These are phyloP conservation scores for Aspergillus indologenus DNA, from an alignment of 495 filamentous ascomycete genomes.

Conservation along the genomic window DNA sequence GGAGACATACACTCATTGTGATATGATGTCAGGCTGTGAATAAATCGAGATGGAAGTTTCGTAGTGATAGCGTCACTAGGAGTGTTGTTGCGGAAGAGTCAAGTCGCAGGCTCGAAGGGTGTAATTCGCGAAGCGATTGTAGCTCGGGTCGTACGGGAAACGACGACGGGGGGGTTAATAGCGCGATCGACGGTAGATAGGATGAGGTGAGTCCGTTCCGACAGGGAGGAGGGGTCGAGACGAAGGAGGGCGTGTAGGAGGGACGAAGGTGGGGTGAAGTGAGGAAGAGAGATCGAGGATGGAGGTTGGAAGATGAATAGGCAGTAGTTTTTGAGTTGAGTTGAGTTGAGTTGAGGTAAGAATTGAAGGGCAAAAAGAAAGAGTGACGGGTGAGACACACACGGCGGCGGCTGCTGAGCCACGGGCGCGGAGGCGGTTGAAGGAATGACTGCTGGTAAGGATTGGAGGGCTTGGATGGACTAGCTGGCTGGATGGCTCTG, in stretches of 20 bases:
- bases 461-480: not conserved
- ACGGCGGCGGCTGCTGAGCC: slow-evolving; percentile 9
- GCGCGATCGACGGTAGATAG: not conserved
- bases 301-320: not conserved
- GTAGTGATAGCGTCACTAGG: not conserved
- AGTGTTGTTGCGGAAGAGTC: not conserved
- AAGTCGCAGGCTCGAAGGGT: not conserved
- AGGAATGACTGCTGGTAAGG: not conserved
- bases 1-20: slow-evolving; percentile 38
- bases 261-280: slow-evolving; percentile 1
- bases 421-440: slow-evolving; percentile 2
- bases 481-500: slow-evolving; percentile 3
- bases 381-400: slow-evolving; percentile 17
- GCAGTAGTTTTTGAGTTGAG: not conserved
- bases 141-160: slow-evolving; percentile 17
- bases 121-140: slow-evolving; percentile 3
- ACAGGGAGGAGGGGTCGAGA: slow-evolving; percentile 2
- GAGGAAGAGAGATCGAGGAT: slow-evolving; percentile 8
- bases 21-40: not conserved
- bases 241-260: not conserved
- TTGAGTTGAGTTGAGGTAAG: slow-evolving; percentile 6
- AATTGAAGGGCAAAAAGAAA: slow-evolving; percentile 5
- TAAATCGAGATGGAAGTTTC: too few species aligned
- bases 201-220: not conserved
- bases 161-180: not conserved